These are phyloP conservation scores for Gillenia trifoliata DNA, from an alignment of 306 rosid genomes.

Conservation along the genomic window DNA sequence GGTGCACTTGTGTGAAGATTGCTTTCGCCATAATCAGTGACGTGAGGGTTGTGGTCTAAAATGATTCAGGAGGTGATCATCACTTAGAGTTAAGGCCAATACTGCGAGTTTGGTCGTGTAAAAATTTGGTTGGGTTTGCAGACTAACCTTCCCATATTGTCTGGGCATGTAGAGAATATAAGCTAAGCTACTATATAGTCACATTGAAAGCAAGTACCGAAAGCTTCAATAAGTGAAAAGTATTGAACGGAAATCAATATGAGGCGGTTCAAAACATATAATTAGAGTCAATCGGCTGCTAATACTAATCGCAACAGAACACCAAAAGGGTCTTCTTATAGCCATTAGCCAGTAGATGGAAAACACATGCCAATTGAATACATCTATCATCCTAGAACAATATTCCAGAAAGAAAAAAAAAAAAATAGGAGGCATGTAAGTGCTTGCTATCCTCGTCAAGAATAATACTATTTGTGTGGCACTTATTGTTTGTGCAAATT, in stretches of 20 bases:
- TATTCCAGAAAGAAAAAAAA: too few relatives aligned
- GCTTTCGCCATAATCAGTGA: not conserved
- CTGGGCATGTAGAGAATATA: not conserved
- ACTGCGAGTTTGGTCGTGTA: slow-evolving; percentile 14
- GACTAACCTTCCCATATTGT: not conserved
- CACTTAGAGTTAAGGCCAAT: not conserved
- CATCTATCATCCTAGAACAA: not conserved
- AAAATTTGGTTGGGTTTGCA: slow-evolving; percentile 14
- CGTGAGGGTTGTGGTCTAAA: not conserved
- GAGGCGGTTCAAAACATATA: not conserved
- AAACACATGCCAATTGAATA: not conserved
- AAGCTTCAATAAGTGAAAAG: not conserved
- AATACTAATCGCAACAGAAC: not conserved
- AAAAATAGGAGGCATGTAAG: too few relatives aligned
- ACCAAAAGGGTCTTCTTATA: not conserved
- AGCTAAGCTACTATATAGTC: not conserved
- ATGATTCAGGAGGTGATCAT: not conserved
- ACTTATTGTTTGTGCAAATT: too few relatives aligned
- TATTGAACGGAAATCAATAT: not conserved
- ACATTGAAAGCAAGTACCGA: slow-evolving; percentile 3
- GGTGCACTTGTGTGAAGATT: not conserved
- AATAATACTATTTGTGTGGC: too few relatives aligned
- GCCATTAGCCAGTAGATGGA: not conserved
- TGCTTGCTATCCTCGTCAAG: too few relatives aligned
- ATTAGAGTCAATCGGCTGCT: not conserved